These are phyloP conservation scores for Geotrichum restrictum DNA, from an alignment of 1,139 yeast species.

Conservation along the genomic window DNA sequence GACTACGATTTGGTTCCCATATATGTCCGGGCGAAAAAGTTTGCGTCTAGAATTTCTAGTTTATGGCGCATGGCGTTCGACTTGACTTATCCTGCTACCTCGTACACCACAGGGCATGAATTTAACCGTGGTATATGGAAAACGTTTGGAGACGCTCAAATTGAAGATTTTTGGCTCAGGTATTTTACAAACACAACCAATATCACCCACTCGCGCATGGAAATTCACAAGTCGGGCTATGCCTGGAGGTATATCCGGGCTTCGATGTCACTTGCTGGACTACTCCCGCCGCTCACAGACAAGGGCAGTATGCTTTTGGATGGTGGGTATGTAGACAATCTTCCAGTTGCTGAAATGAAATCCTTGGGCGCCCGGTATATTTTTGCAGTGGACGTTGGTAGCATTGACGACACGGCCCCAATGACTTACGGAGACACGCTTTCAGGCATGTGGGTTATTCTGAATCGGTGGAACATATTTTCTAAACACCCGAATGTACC, in stretches of 20 bases:
- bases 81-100: conserved; percentile 86
- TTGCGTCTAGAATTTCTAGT: conserved; percentile 76
- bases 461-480: conserved; percentile 83
- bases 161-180: conserved; percentile 93
- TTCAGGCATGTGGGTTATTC: conserved; percentile 54
- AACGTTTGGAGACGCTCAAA: conserved; percentile 82
- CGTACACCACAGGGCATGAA: conserved; percentile 95
- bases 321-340: conserved; percentile 92
- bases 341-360: conserved; percentile 86
- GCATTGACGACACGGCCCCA: conserved; percentile 87
- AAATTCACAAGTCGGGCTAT: conserved; percentile 83
- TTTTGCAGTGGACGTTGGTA: conserved; percentile 96
- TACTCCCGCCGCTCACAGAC: conserved; percentile 75
- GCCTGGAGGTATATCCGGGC: conserved; percentile 96
- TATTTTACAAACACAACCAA: conserved; percentile 93
- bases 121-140: conserved; percentile 97
- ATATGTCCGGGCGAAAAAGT: conserved; percentile 83
- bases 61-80: conserved; percentile 82
- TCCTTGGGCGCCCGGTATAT: conserved; percentile 80
- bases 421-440: conserved; percentile 90
- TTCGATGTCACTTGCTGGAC: conserved; percentile 93
- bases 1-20: conserved; percentile 89
- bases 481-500: conserved; percentile 77
- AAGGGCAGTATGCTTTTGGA: conserved; percentile 90
- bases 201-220: conserved; percentile 93